phyloP scores from a whole-genome alignment of 2,329 filamentous ascomycete genomes.

The Sporothrix curviconia region DNA sequence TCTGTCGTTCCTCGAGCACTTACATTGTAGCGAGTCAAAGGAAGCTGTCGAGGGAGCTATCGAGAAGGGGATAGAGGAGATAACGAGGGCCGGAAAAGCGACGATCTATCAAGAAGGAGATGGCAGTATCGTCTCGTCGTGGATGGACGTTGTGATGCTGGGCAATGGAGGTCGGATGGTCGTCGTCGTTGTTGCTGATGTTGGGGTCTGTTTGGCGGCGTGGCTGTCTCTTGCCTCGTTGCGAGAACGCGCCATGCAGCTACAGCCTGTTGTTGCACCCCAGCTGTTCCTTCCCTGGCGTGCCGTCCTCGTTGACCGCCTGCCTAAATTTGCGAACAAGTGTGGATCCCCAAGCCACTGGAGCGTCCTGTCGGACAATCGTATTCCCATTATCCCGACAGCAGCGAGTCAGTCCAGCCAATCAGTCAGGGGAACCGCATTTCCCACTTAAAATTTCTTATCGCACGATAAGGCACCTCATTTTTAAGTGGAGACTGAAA shows the following conservation, averaged over 20 bases:
- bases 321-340: too few relatives aligned
- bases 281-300: neutral
- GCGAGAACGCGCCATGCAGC: conserved; percentile 29
- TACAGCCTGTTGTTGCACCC: conserved; percentile 34
- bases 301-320: conserved; percentile 14
- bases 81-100: too few relatives aligned
- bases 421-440: neutral
- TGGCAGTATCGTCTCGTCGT: neutral
- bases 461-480: conserved; percentile 11
- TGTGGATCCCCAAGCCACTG: too few relatives aligned
- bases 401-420: neutral
- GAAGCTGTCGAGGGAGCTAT: conserved; percentile 2
- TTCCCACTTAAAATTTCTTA: conserved; percentile 9
- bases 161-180: neutral
- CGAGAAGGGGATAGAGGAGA: neutral
- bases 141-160: neutral
- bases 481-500: conserved; percentile 20
- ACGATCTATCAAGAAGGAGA: neutral
- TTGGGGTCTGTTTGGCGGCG: neutral
- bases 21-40: neutral
- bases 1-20: neutral
- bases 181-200: neutral
- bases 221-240: conserved; percentile 19
- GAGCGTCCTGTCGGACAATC: conserved; percentile 16
- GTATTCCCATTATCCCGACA: conserved; percentile 19